Percentiles rank a stretch among this genome's conserved stretches.
Conservation (phyloP, 2,329 filamentous ascomycete species). For the Ceratocystiopsis sp. region DNA sequence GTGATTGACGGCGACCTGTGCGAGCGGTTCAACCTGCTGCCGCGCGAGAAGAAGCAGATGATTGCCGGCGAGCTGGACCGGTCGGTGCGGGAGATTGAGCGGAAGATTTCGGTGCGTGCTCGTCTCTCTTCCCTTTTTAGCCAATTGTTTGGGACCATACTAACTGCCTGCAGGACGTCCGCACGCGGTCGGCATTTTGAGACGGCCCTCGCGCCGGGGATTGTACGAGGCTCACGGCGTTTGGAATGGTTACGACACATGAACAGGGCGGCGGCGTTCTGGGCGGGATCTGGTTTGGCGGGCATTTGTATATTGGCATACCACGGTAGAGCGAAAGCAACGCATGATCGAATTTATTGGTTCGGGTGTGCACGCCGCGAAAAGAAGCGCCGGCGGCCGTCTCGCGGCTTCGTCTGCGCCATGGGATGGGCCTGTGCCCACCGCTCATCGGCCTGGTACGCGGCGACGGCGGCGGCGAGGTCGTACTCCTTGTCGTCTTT, state of each 20-base stretch:
- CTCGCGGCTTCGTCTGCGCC: conserved; percentile 17
- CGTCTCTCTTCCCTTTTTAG: not conserved
- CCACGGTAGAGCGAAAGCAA: no score
- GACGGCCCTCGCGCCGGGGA: no score
- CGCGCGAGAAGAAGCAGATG: conserved; percentile 82
- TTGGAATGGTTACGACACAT: no score
- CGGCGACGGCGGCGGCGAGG: conserved; percentile 43
- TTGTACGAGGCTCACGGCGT: no score
- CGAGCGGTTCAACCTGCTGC: conserved; percentile 71
- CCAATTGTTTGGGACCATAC: not conserved
- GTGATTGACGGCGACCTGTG: conserved; percentile 94
- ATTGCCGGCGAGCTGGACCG: conserved; percentile 88
- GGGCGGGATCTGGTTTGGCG: no score
- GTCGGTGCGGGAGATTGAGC: conserved; percentile 81
- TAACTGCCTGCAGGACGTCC: conserved; percentile 28
- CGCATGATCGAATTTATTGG: no score
- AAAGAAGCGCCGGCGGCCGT: conserved; percentile 8
- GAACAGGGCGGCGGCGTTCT: no score
- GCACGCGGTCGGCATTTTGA: conserved; percentile 41
- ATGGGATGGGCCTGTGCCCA: conserved; percentile 59
- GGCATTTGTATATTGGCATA: no score
- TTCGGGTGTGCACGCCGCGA: no score
- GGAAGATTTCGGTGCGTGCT: conserved; percentile 64
- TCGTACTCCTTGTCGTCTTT: conserved; percentile 42
- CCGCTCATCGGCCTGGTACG: conserved; percentile 52